Evolutionary conservation across 345 rosid species (phyloP).

Genomic region (Dipteronia sinensis): DNA sequence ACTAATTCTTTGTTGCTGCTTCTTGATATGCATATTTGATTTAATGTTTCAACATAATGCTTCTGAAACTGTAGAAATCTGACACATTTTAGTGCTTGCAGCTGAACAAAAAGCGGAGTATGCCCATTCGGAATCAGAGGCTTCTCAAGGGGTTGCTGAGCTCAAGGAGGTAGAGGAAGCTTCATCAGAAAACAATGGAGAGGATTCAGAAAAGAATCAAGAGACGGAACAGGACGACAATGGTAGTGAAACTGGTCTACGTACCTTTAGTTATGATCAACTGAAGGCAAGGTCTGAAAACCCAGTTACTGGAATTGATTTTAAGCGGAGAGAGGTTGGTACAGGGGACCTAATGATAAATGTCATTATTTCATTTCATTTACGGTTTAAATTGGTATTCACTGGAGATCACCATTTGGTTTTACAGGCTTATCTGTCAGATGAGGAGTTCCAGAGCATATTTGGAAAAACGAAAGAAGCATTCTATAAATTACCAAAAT

Average conservation of each 20-base stretch:
- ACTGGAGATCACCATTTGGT: neutral
- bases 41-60: neutral
- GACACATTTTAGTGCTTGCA: constrained; percentile 28
- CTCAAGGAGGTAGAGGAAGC: constrained; percentile 55
- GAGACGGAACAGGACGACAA: constrained; percentile 49
- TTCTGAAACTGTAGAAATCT: constrained; percentile 9
- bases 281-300: constrained; percentile 83
- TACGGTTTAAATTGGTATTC: neutral
- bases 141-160: constrained; percentile 51
- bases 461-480: constrained; percentile 77
- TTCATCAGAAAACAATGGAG: constrained; percentile 44
- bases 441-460: constrained; percentile 73
- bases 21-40: constrained; percentile 9
- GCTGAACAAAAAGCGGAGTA: constrained; percentile 50
- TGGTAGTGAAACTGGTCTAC: constrained; percentile 31
- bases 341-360: neutral
- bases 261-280: constrained; percentile 77
- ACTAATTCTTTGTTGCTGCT: constrained; percentile 1
- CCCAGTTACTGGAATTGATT: constrained; percentile 90
- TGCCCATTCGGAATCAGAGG: constrained; percentile 51
- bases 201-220: constrained; percentile 50
- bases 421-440: constrained; percentile 78
- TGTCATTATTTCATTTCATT: constrained; percentile 1
- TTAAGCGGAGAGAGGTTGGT: constrained; percentile 91
- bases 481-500: constrained; percentile 80